Conservation (phyloP, 345 rosid species). For the Hevea brasiliensis region DNA sequence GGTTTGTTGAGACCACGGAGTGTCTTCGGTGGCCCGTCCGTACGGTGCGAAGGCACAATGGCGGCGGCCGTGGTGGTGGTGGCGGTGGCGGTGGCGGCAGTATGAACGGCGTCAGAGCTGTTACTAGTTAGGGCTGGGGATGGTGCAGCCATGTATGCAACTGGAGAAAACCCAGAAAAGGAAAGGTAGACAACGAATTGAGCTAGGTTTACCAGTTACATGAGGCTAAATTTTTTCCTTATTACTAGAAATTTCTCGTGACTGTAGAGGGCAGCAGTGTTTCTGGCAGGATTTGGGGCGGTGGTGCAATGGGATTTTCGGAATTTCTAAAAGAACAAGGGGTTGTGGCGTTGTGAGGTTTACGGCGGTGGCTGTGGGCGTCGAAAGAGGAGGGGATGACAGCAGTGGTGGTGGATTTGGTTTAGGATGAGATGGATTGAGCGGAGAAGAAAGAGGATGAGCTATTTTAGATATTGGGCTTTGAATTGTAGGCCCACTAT, state of each 20-base stretch:
- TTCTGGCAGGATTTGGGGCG: not conserved
- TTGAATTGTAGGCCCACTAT: no score
- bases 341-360: not conserved
- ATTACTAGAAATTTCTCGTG: not conserved
- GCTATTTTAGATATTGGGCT: not conserved
- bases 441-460: not conserved
- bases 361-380: not conserved
- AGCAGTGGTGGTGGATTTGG: not conserved
- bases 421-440: not conserved
- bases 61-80: not conserved
- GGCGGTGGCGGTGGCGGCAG: not conserved
- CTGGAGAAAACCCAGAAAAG: not conserved
- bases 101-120: conserved; percentile 17
- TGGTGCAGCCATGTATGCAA: conserved; percentile 23
- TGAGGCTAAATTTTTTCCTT: not conserved
- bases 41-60: conserved; percentile 1
- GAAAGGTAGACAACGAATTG: not conserved
- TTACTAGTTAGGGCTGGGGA: conserved; percentile 24
- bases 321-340: not conserved
- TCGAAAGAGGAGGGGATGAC: not conserved
- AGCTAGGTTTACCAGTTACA: not conserved
- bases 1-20: conserved; percentile 98
- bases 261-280: not conserved
- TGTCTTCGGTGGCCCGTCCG: conserved; percentile 54
- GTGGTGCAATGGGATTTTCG: not conserved